Evolutionary conservation across 495 filamentous ascomycete species (phyloP), one percentile per base, ranked within the genome.

Genomic region (Penicillium arizonense): DNA sequence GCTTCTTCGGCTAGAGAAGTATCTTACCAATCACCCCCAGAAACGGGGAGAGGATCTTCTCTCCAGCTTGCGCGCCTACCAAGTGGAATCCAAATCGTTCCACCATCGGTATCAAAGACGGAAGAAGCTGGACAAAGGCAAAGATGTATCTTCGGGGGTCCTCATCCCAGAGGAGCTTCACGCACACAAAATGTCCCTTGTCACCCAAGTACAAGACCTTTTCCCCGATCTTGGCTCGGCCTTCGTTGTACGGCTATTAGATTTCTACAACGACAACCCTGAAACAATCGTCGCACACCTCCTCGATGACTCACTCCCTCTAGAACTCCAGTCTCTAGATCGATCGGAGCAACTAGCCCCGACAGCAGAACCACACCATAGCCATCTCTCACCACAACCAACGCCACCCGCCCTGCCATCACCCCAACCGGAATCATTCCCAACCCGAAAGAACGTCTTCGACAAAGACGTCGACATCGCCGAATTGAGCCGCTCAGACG

Each of bases 211-310:
- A 34, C 91, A 96, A 62, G 94, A 98, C 60, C 76, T 98, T 21
- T 97, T 98, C 69, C 91, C 94, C 0, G 83, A 93, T 51, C 78
- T 98, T 7, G 94, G 92, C 3, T 83, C 88, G 6, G 88, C 82
- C 4, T 97, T 96, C 67, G 72, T 97, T 36, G 74, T 87, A 13
- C 83, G 82, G 53, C 78, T 96, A 13, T 77, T 97, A 3, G 88
- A 94, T 56, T 83, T 87, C 62, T 94, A 94, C 71, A 62, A 72
- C 50, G 82, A 92, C 58, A 76, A 90, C 67, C 80, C 88, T 1
- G 94, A 97, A 62, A 80, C 84, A 61, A 85, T 92, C 33, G 85
- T 93, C 39, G 79, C 87, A 3, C 88, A 92, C 65, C 78, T 98
- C 4, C 85, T 98, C 10, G 94, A 96, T 55, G 86, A 86, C 55